Evolutionary conservation across 2,329 filamentous ascomycete species (phyloP), one percentile per base, ranked within the genome.

Genomic region (Microsporum ferrugineum): DNA sequence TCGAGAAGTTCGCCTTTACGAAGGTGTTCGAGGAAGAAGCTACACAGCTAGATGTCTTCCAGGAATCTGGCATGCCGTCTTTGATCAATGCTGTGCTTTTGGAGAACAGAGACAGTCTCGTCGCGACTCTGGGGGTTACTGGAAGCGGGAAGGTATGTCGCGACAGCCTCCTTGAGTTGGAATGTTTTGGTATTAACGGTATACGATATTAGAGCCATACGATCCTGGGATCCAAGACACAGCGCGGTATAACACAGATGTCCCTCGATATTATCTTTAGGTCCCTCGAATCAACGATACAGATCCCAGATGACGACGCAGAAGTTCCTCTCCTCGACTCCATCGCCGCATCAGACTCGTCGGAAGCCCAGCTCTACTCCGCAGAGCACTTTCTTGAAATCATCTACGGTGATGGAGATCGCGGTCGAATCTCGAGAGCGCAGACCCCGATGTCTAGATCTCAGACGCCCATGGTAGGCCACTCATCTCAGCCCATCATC

Each of bases 1-100:
- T 96, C 39, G 94, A 99, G 73, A 90, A 88, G 71, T 99, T 97
- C 71, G 89, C 87, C 1, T 99, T 99, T 71, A 99, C 94, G 0
- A 85, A 85, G 64, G 91, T 99, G 0, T 96, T 97, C 68, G 88
- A 95, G 68, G 91, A 97, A 70, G 81, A 88, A 68, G 86, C 90
- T 1, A 84, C 83, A 5, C 94, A 99, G 71, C 78, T 94, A 33
- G 90, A 96, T 69, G 76, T 99, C 7, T 96, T 99, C 71, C 82
- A 89, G 66, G 86, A 86, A 69, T 89, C 88, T 0, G 87, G 87
- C 29, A 83, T 96, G 51, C 77, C 88, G 12, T 81, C 84, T 0
- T 78, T 96, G 49, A 82, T 96, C 5, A 86, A 92, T 68, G 90
- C 89, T 23, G 91, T 96, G 2, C 72, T 99, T 38, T 83, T 86